Base-by-base conservation (phyloP, 495 filamentous ascomycete species). In the Lasiosphaeria miniovina region DNA sequence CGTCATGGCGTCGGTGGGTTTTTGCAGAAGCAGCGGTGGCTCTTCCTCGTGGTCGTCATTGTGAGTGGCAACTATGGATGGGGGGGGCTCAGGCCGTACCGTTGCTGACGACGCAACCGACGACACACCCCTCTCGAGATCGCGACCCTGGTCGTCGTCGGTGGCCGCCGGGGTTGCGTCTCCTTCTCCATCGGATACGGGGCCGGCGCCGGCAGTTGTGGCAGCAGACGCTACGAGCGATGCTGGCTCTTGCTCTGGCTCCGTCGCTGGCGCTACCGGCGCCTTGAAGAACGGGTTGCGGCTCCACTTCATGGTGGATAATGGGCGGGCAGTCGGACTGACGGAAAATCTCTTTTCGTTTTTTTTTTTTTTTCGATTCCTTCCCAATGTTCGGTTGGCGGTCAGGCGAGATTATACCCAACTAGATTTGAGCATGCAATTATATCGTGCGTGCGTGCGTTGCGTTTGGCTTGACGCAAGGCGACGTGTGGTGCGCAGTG, bases 1-100 rank as follows among this genome's bases (percentile, higher is more conserved):
- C 4, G 73, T 76, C 48, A 78, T 65, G 36, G 55, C 63, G 1
- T 54, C 57, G 10, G 69, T 78, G 4, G 77, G 74, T 8, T 59
- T 56, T 31, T 35, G 49, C 60, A 67, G 2, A 41, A 49, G 57
- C 34, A 66, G 48, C 17, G 56, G 57, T 40, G 31, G 36, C 48
- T 38, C 56, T 15, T 54, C 41, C 24, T 46, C 59, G 33, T 60
- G 46, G 43, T 38, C 17, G 60, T 50, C 51, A 52, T 17, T 49
- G 9, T 54, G 38, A 52, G 36, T 3, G 43, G 38, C 36, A 41
- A 52, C 54, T 12, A 56, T 43, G 11, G 41, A 35, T 49, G 54
- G 36, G 12, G 43, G 10, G 9, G 45, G 15, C 40, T 24, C 24
- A 24, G 24, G 24, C 24, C 10, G n/a, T 33, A n/a, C 14, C 48